Evolutionary conservation across 2,329 filamentous ascomycete species (phyloP).

Genomic region (Chaetomium sp.): DNA sequence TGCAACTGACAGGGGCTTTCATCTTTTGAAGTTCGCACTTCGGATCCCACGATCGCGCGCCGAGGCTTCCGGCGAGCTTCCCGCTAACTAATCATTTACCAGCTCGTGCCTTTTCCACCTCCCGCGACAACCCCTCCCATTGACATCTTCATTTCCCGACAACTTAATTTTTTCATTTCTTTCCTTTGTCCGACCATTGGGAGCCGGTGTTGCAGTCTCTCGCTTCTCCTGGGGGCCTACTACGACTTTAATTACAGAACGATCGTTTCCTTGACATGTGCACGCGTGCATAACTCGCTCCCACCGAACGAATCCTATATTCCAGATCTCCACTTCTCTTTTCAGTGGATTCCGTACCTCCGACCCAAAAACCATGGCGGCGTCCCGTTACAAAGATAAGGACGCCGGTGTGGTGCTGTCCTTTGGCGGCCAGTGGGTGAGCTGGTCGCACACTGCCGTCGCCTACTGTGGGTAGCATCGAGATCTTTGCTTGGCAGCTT

Average conservation of each 20-base stretch:
- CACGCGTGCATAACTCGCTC: not conserved
- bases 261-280: not conserved
- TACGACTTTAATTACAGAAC: no score
- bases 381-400: conserved; percentile 56
- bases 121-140: not conserved
- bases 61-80: conserved; percentile 15
- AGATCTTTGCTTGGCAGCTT: not conserved
- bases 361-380: conserved; percentile 32
- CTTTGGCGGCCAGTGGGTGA: conserved; percentile 85
- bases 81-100: not conserved
- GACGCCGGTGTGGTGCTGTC: conserved; percentile 52
- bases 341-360: not conserved
- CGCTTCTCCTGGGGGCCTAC: no score
- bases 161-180: not conserved
- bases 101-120: not conserved
- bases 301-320: not conserved
- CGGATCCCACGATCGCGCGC: conserved; percentile 7
- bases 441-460: conserved; percentile 75
- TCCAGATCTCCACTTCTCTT: not conserved
- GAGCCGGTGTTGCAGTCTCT: not conserved
- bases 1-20: not conserved
- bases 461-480: conserved; percentile 62
- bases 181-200: not conserved
- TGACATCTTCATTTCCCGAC: not conserved
- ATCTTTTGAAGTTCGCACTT: not conserved